Percentiles rank a stretch among this genome's conserved stretches.
Conservation (phyloP, 768 basidiomycete genomes). For the Coprinopsis marcescibilis region DNA sequence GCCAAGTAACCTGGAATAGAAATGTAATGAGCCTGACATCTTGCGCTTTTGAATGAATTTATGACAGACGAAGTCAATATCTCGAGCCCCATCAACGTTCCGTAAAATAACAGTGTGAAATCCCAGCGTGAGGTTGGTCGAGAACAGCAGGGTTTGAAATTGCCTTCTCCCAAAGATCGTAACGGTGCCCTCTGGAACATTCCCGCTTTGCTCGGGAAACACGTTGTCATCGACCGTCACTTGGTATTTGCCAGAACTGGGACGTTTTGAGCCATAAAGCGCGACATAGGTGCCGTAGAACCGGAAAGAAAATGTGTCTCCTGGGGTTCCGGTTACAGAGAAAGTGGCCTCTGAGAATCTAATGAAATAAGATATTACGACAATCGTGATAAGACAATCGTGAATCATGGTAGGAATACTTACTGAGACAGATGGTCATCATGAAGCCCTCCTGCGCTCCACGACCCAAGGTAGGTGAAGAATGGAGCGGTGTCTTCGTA, state of each 20-base stretch:
- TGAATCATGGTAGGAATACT: not conserved
- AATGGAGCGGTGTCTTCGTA: constrained; percentile 3
- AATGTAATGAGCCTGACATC: not conserved
- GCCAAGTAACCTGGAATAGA: constrained; percentile 17
- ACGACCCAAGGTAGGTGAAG: not conserved
- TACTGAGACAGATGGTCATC: not conserved
- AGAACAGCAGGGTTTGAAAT: not conserved
- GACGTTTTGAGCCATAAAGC: constrained; percentile 34
- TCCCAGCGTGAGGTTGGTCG: constrained; percentile 11
- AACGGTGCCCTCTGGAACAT: not conserved
- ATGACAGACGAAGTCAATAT: constrained; percentile 36
- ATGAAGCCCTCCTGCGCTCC: not conserved
- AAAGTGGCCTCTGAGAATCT: constrained; percentile 13
- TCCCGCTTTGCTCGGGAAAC: constrained; percentile 9
- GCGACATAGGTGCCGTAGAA: constrained; percentile 36
- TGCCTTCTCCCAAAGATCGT: not conserved
- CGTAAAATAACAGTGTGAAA: constrained; percentile 17
- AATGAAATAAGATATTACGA: not conserved
- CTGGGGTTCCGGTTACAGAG: constrained; percentile 23
- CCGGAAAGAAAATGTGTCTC: constrained; percentile 21
- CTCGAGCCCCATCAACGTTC: constrained; percentile 23
- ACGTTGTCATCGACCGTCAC: constrained; percentile 16
- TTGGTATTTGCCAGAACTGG: constrained; percentile 30
- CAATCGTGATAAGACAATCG: not conserved
- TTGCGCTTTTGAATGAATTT: no score